Percentiles rank a stretch among this genome's conserved stretches.
Evolutionary conservation across 176 grass and related monocot genomes (phyloP).

Genomic region (Musa acuminata): DNA sequence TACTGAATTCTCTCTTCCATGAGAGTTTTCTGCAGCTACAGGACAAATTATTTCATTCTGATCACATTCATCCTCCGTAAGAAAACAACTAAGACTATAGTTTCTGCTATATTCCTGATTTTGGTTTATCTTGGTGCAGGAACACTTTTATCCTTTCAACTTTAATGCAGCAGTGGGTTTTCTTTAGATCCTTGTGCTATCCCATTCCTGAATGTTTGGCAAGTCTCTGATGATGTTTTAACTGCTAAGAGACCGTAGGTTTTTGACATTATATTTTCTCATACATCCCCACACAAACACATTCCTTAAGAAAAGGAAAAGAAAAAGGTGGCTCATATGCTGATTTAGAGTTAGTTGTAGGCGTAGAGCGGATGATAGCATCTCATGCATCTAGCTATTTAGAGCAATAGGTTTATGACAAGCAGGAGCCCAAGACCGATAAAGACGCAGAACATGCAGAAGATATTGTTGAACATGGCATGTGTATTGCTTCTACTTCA

Average conservation of each 20-base stretch:
- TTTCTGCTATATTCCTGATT: conserved; percentile 4
- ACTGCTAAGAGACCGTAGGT: too few species aligned
- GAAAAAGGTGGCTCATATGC: neutral
- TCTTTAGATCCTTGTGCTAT: conserved; percentile 79
- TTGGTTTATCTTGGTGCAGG: neutral
- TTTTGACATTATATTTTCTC: neutral
- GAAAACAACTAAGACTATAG: neutral
- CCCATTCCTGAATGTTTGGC: conserved; percentile 91
- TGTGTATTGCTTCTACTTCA: too few species aligned
- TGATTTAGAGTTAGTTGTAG: neutral
- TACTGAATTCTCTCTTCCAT: neutral
- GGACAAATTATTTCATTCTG: conserved; percentile 36
- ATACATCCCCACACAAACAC: too few species aligned
- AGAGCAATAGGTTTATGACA: too few species aligned
- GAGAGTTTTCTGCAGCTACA: conserved; percentile 55
- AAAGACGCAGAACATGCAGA: too few species aligned
- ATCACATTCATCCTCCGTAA: conserved; percentile 20
- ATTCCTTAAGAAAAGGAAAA: neutral
- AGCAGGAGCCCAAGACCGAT: too few species aligned
- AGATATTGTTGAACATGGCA: too few species aligned
- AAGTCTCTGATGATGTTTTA: neutral
- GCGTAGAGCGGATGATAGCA: neutral
- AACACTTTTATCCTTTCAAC: conserved; percentile 21
- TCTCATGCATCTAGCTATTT: neutral
- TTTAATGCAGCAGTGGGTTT: conserved; percentile 55